phyloP scores from a whole-genome alignment of 2,329 filamentous ascomycete species.

The Penicillium hesseltinei region DNA sequence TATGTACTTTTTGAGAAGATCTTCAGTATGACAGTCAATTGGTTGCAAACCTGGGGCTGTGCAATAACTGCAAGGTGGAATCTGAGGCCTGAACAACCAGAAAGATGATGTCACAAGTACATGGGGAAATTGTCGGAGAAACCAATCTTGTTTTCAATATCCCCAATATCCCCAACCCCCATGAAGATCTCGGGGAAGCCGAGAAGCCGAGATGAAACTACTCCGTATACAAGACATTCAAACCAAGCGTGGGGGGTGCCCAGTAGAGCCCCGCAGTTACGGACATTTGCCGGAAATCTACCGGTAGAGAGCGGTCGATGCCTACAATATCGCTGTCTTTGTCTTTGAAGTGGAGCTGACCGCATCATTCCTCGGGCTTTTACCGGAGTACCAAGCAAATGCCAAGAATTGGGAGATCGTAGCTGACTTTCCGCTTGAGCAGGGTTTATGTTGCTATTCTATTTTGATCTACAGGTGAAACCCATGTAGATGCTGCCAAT shows the following conservation, averaged over 20 bases:
- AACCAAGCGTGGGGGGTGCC: too few relatives aligned
- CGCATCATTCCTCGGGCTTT: conserved; percentile 10
- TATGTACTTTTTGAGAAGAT: too few relatives aligned
- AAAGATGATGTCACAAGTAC: too few relatives aligned
- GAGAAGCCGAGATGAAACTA: neutral
- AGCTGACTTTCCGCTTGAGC: neutral
- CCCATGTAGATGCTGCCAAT: neutral
- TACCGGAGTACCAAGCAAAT: conserved; percentile 7
- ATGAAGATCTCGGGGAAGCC: conserved; percentile 26
- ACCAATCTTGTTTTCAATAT: too few relatives aligned
- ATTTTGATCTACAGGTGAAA: neutral
- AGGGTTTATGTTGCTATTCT: neutral
- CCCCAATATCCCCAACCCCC: too few relatives aligned
- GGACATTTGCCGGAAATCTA: neutral
- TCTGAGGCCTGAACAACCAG: too few relatives aligned
- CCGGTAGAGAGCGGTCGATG: neutral
- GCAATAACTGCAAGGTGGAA: too few relatives aligned
- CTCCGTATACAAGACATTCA: neutral
- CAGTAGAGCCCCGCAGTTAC: neutral
- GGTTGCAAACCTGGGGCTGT: too few relatives aligned
- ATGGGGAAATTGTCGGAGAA: too few relatives aligned
- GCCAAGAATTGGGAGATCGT: neutral
- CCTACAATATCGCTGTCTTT: too few relatives aligned
- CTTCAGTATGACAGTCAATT: too few relatives aligned
- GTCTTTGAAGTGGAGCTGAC: neutral